These are phyloP conservation scores for Takashimella tepidaria DNA, from an alignment of 1,284 basidiomycete genomes.

Conservation along the genomic window DNA sequence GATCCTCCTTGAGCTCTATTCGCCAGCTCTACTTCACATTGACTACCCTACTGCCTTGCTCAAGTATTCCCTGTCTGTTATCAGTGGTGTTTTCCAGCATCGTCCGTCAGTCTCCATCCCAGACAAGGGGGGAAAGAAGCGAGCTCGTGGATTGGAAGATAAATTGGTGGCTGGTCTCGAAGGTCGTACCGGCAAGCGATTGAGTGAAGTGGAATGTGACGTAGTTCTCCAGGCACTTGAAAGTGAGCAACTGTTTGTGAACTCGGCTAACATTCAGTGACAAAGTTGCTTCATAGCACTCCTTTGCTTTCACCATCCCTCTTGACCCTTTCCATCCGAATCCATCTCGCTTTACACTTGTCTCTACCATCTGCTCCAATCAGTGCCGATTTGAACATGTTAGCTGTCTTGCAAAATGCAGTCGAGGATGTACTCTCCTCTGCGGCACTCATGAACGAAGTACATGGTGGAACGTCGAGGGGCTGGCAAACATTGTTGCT, in stretches of 20 bases:
- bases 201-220: conserved; percentile 54
- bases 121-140: conserved; percentile 56
- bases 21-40: conserved; percentile 27
- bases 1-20: conserved; percentile 30
- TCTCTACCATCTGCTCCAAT: conserved; percentile 15
- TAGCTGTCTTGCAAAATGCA: conserved; percentile 1
- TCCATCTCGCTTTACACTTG: conserved; percentile 49
- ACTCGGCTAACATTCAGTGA: conserved; percentile 21
- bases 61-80: conserved; percentile 25
- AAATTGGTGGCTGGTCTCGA: conserved; percentile 60
- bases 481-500: conserved; percentile 31
- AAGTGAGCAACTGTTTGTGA: conserved; percentile 51
- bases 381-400: neutral
- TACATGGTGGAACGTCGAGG: conserved; percentile 22
- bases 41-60: conserved; percentile 40
- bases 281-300: conserved; percentile 53
- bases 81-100: conserved; percentile 28
- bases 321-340: conserved; percentile 48
- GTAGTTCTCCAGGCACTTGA: conserved; percentile 58
- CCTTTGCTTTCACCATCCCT: conserved; percentile 68
- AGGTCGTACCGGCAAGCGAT: conserved; percentile 53
- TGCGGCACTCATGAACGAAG: conserved; percentile 19
- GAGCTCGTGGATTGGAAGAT: conserved; percentile 68
- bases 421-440: conserved; percentile 15
- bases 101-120: conserved; percentile 5